Evolutionary conservation across 1,284 basidiomycete species (phyloP).

Genomic region (Ustilago curta): DNA sequence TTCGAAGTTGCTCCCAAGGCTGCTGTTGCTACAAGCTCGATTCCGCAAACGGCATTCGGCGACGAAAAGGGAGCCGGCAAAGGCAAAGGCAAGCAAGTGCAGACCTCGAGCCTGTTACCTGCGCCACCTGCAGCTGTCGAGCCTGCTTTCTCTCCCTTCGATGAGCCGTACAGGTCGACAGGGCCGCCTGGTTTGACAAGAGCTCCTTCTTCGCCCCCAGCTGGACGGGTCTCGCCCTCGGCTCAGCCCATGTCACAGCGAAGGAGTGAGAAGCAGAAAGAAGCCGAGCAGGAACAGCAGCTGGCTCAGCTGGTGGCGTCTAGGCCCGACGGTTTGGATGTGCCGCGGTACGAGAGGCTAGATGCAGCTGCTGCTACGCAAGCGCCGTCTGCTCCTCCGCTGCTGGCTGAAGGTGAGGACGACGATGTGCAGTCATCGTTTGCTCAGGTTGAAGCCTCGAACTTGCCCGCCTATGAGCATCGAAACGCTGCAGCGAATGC

Average conservation of each 20-base stretch:
- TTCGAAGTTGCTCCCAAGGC: constrained; percentile 38
- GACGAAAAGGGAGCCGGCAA: constrained; percentile 14
- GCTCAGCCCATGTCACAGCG: constrained; percentile 12
- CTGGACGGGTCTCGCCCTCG: constrained; percentile 1
- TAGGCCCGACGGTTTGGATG: constrained; percentile 21
- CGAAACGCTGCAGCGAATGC: not conserved
- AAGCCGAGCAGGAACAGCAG: constrained; percentile 42
- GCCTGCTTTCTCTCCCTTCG: constrained; percentile 54
- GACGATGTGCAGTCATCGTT: constrained; percentile 1
- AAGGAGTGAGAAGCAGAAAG: constrained; percentile 42
- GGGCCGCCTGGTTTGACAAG: constrained; percentile 10
- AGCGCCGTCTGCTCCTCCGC: constrained; percentile 14
- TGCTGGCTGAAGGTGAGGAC: constrained; percentile 9
- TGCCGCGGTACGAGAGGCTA: constrained; percentile 32
- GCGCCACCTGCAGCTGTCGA: constrained; percentile 43
- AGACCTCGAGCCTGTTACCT: constrained; percentile 29
- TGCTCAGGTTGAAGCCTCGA: not conserved
- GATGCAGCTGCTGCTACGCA: not conserved
- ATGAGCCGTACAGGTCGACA: constrained; percentile 46
- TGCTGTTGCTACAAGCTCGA: not conserved
- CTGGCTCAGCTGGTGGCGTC: constrained; percentile 37
- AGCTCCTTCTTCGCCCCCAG: constrained; percentile 5
- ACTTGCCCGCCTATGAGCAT: constrained; percentile 25
- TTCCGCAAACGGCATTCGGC: not conserved
- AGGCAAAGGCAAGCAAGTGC: constrained; percentile 14